Base-by-base conservation (phyloP, 345 rosid genomes). In the Punica granatum region DNA sequence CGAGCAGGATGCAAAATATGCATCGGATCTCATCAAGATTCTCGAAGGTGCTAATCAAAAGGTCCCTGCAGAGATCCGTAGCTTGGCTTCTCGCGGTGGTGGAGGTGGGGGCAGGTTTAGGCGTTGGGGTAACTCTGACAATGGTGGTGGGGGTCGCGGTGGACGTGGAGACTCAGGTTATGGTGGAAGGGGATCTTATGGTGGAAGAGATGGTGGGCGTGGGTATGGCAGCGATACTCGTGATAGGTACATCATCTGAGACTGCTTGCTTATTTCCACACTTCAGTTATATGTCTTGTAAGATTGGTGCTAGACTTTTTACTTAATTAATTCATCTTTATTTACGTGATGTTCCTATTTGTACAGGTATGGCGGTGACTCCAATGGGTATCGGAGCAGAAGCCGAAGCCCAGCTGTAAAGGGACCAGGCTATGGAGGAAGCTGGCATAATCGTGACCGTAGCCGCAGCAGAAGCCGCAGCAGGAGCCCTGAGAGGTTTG, bases 1-100 rank as follows among this genome's bases (percentile, higher is more conserved):
- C 26, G 98, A 89, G 36, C 99, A 89, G 78, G 99, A 91, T 83
- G 82, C 96, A 1, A 91, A 89, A 81, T 76, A 94, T 71, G 98
- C 97, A 46, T 76, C 84, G 19, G 99, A 89, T 65, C 92, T 94
- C 54, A 81, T 94, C 60, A 94, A 94, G 78, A 77, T 94, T 63
- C 75, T 94, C 67, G 98, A 91, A 80, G 99, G 97, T 72, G 96
- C 99, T 69, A 85, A 80, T 78, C 99, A 94, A 76, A 73, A 67
- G 66, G 97, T 94, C 54, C 92, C 99, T 53, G 79, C 88, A 44
- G 92, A 94, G 74, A 81, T 94, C 69, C 96, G 93, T 37, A 90
- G 79, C 33, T 77, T 94, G 89, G 98, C 99, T 67, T 73, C 90
- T 66, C 93, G 93, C 18, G 84, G 96, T 76, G 87, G 92, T 62